phyloP scores from a whole-genome alignment of 345 rosid genomes.

The Trapa incisa region DNA sequence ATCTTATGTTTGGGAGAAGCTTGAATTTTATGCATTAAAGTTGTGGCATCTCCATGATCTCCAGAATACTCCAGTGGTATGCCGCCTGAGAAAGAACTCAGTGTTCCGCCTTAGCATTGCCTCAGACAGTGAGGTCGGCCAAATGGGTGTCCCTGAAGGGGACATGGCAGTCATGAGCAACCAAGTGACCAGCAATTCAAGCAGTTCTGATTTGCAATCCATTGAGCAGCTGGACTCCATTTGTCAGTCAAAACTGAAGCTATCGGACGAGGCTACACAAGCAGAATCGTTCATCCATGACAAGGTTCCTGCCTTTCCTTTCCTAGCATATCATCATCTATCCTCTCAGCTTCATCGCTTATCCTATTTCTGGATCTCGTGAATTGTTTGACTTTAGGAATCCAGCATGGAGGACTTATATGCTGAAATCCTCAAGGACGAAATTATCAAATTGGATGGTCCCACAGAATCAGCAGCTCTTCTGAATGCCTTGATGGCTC shows the following conservation, averaged over 20 bases:
- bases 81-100: slow-evolving; percentile 58
- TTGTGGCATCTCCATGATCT: not conserved
- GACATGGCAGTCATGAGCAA: slow-evolving; percentile 18
- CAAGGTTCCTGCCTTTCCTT: slow-evolving; percentile 23
- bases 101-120: slow-evolving; percentile 30
- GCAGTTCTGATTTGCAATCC: slow-evolving; percentile 40
- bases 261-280: slow-evolving; percentile 14
- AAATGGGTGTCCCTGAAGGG: slow-evolving; percentile 16
- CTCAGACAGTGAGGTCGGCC: slow-evolving; percentile 18
- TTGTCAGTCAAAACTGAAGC: slow-evolving; percentile 36
- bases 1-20: not conserved
- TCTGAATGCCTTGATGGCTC: slow-evolving; percentile 4
- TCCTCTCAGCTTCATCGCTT: not conserved
- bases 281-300: slow-evolving; percentile 35
- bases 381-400: slow-evolving; percentile 20
- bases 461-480: slow-evolving; percentile 6
- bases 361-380: not conserved
- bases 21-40: not conserved
- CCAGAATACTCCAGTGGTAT: slow-evolving; percentile 69
- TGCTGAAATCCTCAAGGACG: slow-evolving; percentile 73
- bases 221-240: slow-evolving; percentile 33
- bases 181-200: slow-evolving; percentile 23
- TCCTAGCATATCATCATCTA: not conserved
- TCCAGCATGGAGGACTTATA: slow-evolving; percentile 33
- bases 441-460: slow-evolving; percentile 60